These are phyloP conservation scores for Tolypocladium guangdongense DNA, from an alignment of 2,329 filamentous ascomycete species.

Conservation along the genomic window DNA sequence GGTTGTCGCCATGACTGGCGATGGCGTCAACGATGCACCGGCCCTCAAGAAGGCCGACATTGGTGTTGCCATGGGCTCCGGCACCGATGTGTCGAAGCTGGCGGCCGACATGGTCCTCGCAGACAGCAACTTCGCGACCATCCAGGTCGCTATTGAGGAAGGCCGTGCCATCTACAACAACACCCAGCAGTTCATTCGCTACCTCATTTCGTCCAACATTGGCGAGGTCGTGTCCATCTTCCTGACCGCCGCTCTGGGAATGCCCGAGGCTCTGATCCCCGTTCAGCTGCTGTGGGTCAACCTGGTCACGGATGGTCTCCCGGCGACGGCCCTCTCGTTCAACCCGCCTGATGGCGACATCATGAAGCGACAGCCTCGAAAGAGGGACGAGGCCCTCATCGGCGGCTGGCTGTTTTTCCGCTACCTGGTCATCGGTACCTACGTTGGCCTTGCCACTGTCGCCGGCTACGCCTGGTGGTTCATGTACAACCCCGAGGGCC, in stretches of 20 bases:
- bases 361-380: slow-evolving; percentile 85
- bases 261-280: slow-evolving; percentile 94
- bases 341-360: slow-evolving; percentile 98
- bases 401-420: slow-evolving; percentile 95
- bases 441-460: slow-evolving; percentile 90
- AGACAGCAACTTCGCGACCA: slow-evolving; percentile 98
- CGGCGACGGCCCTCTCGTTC: slow-evolving; percentile 92
- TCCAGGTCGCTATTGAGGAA: slow-evolving; percentile 91
- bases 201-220: slow-evolving; percentile 98
- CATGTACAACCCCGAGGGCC: slow-evolving; percentile 85
- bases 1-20: slow-evolving; percentile 98
- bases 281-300: slow-evolving; percentile 99
- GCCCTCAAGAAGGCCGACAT: slow-evolving; percentile 98
- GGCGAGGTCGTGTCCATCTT: slow-evolving; percentile 99
- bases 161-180: slow-evolving; percentile 99
- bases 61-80: slow-evolving; percentile 96
- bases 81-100: slow-evolving; percentile 92
- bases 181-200: slow-evolving; percentile 98
- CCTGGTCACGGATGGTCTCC: slow-evolving; percentile 91
- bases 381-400: slow-evolving; percentile 86
- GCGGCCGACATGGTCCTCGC: slow-evolving; percentile 97
- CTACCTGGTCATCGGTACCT: slow-evolving; percentile 91
- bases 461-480: slow-evolving; percentile 99
- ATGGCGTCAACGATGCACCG: slow-evolving; percentile 96
- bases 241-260: slow-evolving; percentile 87